These are phyloP conservation scores for Penicillium sp. DNA, from an alignment of 2,329 filamentous ascomycete genomes.

Conservation along the genomic window DNA sequence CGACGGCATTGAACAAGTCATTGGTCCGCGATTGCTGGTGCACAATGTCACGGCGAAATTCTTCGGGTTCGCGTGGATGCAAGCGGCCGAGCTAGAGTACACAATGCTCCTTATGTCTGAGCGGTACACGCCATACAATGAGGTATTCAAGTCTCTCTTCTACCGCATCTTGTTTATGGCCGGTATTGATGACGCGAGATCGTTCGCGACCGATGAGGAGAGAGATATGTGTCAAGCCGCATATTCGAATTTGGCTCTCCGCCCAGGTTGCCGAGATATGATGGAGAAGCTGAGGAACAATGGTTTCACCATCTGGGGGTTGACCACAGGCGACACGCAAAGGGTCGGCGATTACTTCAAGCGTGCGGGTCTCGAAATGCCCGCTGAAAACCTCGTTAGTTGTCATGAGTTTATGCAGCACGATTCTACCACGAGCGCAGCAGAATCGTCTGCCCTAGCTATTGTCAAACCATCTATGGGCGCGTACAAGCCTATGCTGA, in stretches of 20 bases:
- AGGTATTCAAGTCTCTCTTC: slow-evolving; percentile 47
- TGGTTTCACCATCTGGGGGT: slow-evolving; percentile 60
- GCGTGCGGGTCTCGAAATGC: slow-evolving; percentile 55
- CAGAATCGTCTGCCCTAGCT: too few relatives aligned
- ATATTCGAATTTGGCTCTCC: slow-evolving; percentile 40
- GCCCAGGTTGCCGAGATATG: too few relatives aligned
- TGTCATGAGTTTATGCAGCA: too few relatives aligned
- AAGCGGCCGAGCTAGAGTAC: slow-evolving; percentile 50
- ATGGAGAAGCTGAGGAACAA: slow-evolving; percentile 45
- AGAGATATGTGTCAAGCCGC: slow-evolving; percentile 39
- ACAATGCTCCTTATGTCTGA: slow-evolving; percentile 50
- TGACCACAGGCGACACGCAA: slow-evolving; percentile 57
- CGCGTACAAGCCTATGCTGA: slow-evolving; percentile 52
- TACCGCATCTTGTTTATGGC: slow-evolving; percentile 48
- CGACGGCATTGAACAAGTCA: slow-evolving; percentile 38
- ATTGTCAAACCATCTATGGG: slow-evolving; percentile 58
- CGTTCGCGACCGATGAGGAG: slow-evolving; percentile 45
- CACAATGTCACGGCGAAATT: slow-evolving; percentile 40
- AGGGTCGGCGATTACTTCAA: slow-evolving; percentile 59
- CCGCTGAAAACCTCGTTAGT: slow-evolving; percentile 54
- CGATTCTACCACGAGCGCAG: too few relatives aligned
- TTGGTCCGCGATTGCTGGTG: slow-evolving; percentile 41
- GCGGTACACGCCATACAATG: slow-evolving; percentile 45
- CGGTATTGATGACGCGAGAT: slow-evolving; percentile 44
- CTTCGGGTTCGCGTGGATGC: slow-evolving; percentile 52